phyloP scores from a whole-genome alignment of 2,329 filamentous ascomycete genomes.

The Dothideomycetes sp. region DNA sequence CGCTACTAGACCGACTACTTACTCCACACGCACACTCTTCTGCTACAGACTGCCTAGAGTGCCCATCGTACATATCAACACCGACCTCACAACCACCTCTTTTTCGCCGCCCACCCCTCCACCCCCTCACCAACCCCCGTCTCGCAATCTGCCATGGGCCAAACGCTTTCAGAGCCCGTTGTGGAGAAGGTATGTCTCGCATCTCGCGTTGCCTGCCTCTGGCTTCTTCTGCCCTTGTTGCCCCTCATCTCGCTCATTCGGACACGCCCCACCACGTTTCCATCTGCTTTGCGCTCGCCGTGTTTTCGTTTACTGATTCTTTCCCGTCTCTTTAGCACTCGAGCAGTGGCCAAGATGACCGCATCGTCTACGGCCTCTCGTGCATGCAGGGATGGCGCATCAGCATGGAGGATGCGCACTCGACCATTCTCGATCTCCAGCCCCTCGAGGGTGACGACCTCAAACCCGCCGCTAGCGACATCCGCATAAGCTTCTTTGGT shows the following conservation, averaged over 20 bases:
- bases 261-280: neutral
- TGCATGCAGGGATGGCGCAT: constrained; percentile 99
- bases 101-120: neutral
- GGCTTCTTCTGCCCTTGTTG: neutral
- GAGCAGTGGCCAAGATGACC: constrained; percentile 82
- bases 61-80: no score
- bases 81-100: constrained; percentile 3
- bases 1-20: constrained; percentile 1
- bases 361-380: constrained; percentile 85
- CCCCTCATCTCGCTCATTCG: neutral
- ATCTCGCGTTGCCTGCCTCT: constrained; percentile 1
- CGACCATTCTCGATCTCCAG: constrained; percentile 78
- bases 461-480: constrained; percentile 52
- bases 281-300: neutral
- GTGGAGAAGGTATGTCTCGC: constrained; percentile 80
- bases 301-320: constrained; percentile 4
- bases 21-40: constrained; percentile 7
- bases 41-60: no score
- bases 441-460: constrained; percentile 46
- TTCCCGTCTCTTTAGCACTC: constrained; percentile 60
- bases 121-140: neutral
- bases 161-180: constrained; percentile 97
- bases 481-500: constrained; percentile 87
- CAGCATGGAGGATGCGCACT: constrained; percentile 98
- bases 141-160: constrained; percentile 63